Base-by-base conservation (phyloP, 495 filamentous ascomycete genomes). In the Daldinia grandis region DNA sequence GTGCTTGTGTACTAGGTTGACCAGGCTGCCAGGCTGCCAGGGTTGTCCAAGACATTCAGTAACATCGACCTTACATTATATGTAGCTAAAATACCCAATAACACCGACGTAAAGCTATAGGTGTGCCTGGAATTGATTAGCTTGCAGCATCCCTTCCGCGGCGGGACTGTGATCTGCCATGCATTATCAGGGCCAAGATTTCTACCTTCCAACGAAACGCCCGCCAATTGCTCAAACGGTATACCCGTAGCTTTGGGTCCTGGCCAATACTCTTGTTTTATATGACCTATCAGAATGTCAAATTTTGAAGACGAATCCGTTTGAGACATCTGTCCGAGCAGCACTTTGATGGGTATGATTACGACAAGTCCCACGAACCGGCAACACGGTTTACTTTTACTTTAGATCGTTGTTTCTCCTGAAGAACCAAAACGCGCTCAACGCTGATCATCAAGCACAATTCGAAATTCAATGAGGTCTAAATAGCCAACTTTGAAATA, bases 151-250 rank as follows among this genome's bases (percentile, higher is more conserved):
- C 50, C 65, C 65, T 56, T 57, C 65, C 62, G 61, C 65, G 56
- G 30, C 40, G 61, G 69, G 27, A 24, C 57, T 64, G 70, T 73
- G 70, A 73, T 73, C 70, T 73, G 65, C 70, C 37, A 73, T 73
- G 70, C 70, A 73, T 68, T 66, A 66, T 73, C 61, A 66, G 58
- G 58, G 70, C 70, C 70, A 69, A 73, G 70, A 69, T 68, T 72
- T 68, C n/a, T 27, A 8, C 30, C 31, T 64, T 30, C 66, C 64
- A 28, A 59, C 38, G 12, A 61, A 68, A 55, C 69, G 63, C 55
- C 64, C 40, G 35, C 64, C 69, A 68, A 64, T 64, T 50, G 61
- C 27, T 61, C 30, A 31, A 61, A 49, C 56, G 35, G 64, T 55
- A 58, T 49, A 60, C 31, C 49, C 57, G 57, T 50, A 68, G 64